A percentile compares a stretch with the other conserved stretches of the same genome.
Conservation (phyloP, 805 yeast species). For the Yamadazyma olivae region DNA sequence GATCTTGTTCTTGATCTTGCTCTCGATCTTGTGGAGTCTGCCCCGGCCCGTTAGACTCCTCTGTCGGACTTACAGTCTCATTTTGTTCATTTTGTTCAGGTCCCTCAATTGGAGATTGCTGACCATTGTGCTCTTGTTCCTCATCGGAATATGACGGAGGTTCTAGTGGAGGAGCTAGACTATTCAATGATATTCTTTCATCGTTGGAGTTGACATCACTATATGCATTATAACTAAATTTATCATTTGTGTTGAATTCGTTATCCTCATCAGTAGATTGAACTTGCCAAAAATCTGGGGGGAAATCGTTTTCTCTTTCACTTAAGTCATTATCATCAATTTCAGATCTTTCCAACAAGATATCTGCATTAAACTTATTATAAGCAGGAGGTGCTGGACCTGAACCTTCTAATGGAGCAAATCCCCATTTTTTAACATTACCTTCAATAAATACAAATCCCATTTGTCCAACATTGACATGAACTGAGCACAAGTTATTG, state of each 20-base stretch:
- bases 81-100: no score
- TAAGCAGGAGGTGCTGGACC: conserved; percentile 95
- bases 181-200: conserved; percentile 41
- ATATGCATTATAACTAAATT: conserved; percentile 37
- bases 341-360: conserved; percentile 66
- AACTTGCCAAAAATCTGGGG: conserved; percentile 54
- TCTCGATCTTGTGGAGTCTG: no score
- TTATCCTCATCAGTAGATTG: conserved; percentile 15
- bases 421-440: conserved; percentile 93
- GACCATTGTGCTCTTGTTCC: no score
- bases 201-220: conserved; percentile 36
- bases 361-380: conserved; percentile 73
- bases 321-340: conserved; percentile 46
- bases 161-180: conserved; percentile 27
- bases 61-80: no score
- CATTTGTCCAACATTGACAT: conserved; percentile 83
- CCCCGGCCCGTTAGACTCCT: no score
- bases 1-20: no score
- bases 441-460: conserved; percentile 92
- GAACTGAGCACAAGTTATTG: conserved; percentile 74
- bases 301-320: conserved; percentile 47
- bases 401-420: conserved; percentile 84
- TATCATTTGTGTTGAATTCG: conserved; percentile 17
- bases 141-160: conserved; percentile 37
- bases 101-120: no score